A percentile compares a stretch with the other conserved stretches of the same genome.
Evolutionary conservation across 2,329 filamentous ascomycete species (phyloP).

Genomic region (Sarocladiaceae sp.): DNA sequence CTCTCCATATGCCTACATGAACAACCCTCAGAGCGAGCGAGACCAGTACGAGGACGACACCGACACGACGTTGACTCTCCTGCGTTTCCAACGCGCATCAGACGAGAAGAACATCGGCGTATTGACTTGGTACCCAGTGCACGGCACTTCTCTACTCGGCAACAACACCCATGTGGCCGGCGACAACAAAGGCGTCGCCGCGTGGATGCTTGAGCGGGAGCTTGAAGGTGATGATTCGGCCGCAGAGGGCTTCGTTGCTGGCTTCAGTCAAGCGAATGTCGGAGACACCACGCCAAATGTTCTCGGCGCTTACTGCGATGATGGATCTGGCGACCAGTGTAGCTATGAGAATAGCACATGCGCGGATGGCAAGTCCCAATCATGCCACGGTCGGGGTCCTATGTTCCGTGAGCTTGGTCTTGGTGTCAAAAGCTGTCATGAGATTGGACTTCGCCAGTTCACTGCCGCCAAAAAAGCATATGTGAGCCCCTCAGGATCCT

Average conservation of each 20-base stretch:
- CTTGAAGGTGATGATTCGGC: constrained; percentile 48
- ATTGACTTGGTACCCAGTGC: constrained; percentile 85
- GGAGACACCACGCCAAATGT: constrained; percentile 89
- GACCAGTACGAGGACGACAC: constrained; percentile 52
- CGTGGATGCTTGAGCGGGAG: constrained; percentile 73
- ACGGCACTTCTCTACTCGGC: constrained; percentile 83
- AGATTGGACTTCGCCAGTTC: constrained; percentile 69
- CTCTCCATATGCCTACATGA: constrained; percentile 80
- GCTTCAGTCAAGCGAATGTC: constrained; percentile 87
- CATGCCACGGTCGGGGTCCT: constrained; percentile 69
- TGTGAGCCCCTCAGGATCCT: constrained; percentile 20
- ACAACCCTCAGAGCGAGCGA: constrained; percentile 74
- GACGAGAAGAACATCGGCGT: constrained; percentile 74
- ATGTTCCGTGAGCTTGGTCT: constrained; percentile 61
- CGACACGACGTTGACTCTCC: constrained; percentile 61
- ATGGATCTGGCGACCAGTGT: constrained; percentile 66
- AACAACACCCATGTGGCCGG: constrained; percentile 89
- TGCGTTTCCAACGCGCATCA: constrained; percentile 68
- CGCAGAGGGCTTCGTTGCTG: constrained; percentile 70
- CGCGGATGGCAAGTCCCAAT: constrained; percentile 58
- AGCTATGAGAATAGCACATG: constrained; percentile 81
- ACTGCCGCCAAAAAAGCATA: constrained; percentile 45
- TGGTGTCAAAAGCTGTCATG: constrained; percentile 67
- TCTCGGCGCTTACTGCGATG: constrained; percentile 82
- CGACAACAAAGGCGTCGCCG: constrained; percentile 96